Evolutionary conservation across 2,329 filamentous ascomycete species (phyloP).

Genomic region (Colletotrichum navitas): DNA sequence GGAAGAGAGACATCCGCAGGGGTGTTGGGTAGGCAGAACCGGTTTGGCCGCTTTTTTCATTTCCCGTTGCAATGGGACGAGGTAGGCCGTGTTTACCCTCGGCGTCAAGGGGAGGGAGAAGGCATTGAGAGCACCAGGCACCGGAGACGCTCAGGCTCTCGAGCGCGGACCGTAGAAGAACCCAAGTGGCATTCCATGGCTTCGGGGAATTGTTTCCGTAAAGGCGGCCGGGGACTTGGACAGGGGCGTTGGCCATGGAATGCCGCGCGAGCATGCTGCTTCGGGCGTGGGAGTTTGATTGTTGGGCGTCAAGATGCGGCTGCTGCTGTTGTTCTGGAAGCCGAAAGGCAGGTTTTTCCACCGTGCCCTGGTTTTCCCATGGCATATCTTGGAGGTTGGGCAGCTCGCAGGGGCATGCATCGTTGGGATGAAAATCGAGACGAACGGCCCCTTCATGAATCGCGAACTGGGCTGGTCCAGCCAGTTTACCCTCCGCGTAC

Average conservation of each 20-base stretch:
- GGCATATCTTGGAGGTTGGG: constrained; percentile 18
- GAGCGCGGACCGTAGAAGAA: constrained; percentile 6
- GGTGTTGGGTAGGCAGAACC: not conserved
- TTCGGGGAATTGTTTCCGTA: constrained; percentile 13
- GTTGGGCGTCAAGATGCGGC: constrained; percentile 30
- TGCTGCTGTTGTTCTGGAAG: constrained; percentile 13
- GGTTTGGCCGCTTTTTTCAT: constrained; percentile 7
- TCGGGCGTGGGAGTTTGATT: constrained; percentile 37
- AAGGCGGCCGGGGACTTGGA: constrained; percentile 1
- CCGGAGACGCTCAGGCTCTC: not conserved
- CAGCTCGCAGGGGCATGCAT: constrained; percentile 35
- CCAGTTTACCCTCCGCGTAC: constrained; percentile 5
- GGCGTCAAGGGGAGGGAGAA: not conserved
- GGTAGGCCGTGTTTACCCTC: constrained; percentile 6
- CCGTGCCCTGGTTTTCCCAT: not conserved
- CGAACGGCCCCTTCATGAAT: constrained; percentile 35
- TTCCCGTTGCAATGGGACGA: constrained; percentile 16
- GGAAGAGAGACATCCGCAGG: not conserved
- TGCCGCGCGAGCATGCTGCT: constrained; percentile 11
- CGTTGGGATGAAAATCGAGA: constrained; percentile 38
- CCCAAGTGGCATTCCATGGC: constrained; percentile 14
- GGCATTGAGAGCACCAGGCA: not conserved
- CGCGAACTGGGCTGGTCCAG: constrained; percentile 18
- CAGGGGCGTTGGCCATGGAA: constrained; percentile 37
- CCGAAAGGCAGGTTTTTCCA: constrained; percentile 3